These are phyloP conservation scores for Zopfia rhizophila DNA, from an alignment of 2,329 filamentous ascomycete genomes.

Conservation along the genomic window DNA sequence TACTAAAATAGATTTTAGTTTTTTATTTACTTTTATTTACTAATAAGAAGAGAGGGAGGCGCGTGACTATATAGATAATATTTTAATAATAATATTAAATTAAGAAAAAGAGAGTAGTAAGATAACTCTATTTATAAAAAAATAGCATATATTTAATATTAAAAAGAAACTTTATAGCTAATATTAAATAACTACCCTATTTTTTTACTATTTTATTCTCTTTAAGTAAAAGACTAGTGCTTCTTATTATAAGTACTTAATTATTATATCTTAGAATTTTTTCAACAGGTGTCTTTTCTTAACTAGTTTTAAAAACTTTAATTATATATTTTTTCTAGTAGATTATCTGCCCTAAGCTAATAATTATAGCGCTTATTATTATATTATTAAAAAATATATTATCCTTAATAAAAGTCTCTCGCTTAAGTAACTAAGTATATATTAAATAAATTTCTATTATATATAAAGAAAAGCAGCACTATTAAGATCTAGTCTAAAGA, in stretches of 20 bases:
- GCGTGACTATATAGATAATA: background rate
- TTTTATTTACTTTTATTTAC: constrained; percentile 4
- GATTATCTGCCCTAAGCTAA: constrained; percentile 6
- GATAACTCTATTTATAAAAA: constrained; percentile 4
- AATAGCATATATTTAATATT: constrained; percentile 1
- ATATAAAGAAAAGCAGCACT: constrained; percentile 1
- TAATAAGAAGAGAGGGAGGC: constrained; percentile 2
- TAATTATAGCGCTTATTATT: background rate
- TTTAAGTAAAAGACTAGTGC: constrained; percentile 4
- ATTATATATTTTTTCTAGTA: constrained; percentile 5
- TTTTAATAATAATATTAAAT: constrained; percentile 7
- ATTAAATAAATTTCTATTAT: constrained; percentile 1
- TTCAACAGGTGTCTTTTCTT: background rate
- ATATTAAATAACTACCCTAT: background rate
- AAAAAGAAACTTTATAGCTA: constrained; percentile 3
- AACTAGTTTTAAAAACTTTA: constrained; percentile 3
- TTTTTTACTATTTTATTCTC: constrained; percentile 2
- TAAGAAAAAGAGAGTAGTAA: background rate
- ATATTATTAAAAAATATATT: constrained; percentile 1
- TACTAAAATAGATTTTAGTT: background rate
- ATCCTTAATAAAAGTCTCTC: constrained; percentile 1
- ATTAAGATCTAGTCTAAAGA: background rate
- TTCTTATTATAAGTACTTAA: constrained; percentile 6
- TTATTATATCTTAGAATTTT: background rate
- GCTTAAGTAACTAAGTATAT: constrained; percentile 1